Percentiles rank a stretch among this genome's conserved stretches.
phyloP scores from a whole-genome alignment of 1,139 yeast genomes.

The Diutina siamensis region DNA sequence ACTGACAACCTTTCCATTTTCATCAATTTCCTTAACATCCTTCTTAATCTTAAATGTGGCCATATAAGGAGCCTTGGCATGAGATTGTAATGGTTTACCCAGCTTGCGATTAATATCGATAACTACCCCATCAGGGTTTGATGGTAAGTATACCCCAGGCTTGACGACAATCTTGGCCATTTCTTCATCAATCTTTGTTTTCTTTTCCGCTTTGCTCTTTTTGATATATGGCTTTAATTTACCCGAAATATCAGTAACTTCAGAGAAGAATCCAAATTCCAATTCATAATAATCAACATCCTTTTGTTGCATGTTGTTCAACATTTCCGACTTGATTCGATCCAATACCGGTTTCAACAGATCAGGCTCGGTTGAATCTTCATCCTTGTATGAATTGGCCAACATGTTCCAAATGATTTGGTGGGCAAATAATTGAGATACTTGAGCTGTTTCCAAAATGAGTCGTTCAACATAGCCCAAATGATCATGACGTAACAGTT shows the following conservation, averaged over 20 bases:
- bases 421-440: constrained; percentile 87
- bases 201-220: constrained; percentile 92
- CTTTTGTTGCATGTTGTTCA: constrained; percentile 42
- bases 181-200: constrained; percentile 91
- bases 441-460: constrained; percentile 85
- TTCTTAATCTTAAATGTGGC: constrained; percentile 83
- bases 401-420: constrained; percentile 97
- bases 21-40: constrained; percentile 33
- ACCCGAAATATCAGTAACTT: constrained; percentile 88
- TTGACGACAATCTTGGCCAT: constrained; percentile 71
- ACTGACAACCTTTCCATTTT: constrained; percentile 25
- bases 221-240: constrained; percentile 88
- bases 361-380: constrained; percentile 73
- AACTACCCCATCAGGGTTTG: constrained; percentile 93
- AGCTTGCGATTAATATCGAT: constrained; percentile 85
- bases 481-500: constrained; percentile 70
- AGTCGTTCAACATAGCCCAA: constrained; percentile 81
- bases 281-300: constrained; percentile 63
- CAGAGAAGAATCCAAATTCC: constrained; percentile 84
- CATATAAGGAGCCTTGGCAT: constrained; percentile 97
- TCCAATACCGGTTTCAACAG: constrained; percentile 76
- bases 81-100: constrained; percentile 95
- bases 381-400: constrained; percentile 88
- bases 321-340: constrained; percentile 57
- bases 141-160: constrained; percentile 86